Evolutionary conservation across 768 basidiomycete species (phyloP).

Genomic region (Mycena floridula): DNA sequence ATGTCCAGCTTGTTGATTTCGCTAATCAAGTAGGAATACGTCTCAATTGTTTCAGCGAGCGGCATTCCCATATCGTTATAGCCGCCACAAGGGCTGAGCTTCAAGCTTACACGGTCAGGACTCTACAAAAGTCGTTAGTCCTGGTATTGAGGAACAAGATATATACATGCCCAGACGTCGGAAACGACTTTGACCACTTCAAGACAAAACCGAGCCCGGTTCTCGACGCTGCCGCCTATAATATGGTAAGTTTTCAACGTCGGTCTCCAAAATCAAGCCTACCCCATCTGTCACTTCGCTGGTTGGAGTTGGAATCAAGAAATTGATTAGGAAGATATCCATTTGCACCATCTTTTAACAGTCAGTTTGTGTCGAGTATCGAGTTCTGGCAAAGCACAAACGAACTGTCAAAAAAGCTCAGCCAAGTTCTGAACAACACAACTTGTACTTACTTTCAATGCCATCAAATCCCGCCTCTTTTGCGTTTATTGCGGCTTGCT

Average conservation of each 20-base stretch:
- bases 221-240: conserved; percentile 35
- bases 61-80: conserved; percentile 30
- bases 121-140: too few relatives aligned
- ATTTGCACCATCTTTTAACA: conserved; percentile 21
- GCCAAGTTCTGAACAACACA: too few relatives aligned
- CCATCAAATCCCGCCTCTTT: too few relatives aligned
- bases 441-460: conserved; percentile 31
- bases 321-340: conserved; percentile 34
- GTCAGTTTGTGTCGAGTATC: too few relatives aligned
- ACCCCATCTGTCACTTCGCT: conserved; percentile 37
- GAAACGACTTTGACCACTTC: conserved; percentile 26
- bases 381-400: too few relatives aligned
- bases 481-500: conserved; percentile 24
- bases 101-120: conserved; percentile 25
- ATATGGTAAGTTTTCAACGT: too few relatives aligned
- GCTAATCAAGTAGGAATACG: conserved; percentile 18
- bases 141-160: too few relatives aligned
- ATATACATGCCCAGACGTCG: conserved; percentile 29
- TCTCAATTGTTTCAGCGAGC: conserved; percentile 20
- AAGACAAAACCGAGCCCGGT: conserved; percentile 32
- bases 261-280: too few relatives aligned
- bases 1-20: conserved; percentile 18
- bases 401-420: too few relatives aligned
- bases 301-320: conserved; percentile 26
- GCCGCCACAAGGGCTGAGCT: conserved; percentile 24